A percentile compares a stretch with the other conserved stretches of the same genome.
Conservation (phyloP, 2,329 filamentous ascomycete species). For the Eutypella sp. region DNA sequence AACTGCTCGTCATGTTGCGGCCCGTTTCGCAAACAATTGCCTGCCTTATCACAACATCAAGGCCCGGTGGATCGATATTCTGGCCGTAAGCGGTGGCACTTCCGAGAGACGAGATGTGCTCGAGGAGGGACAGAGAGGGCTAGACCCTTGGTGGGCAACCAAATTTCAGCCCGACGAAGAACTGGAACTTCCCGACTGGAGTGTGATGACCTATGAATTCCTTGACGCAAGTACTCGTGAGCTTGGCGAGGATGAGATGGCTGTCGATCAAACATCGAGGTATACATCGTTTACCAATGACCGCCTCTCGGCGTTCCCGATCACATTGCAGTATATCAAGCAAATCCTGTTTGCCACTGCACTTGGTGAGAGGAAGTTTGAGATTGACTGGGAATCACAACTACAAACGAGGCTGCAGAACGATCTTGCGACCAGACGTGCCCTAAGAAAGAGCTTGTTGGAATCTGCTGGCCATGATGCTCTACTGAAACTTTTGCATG, state of each 20-base stretch:
- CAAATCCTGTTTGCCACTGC: conserved; percentile 48
- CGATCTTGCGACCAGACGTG: conserved; percentile 59
- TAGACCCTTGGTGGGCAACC: conserved; percentile 58
- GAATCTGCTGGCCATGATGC: conserved; percentile 30
- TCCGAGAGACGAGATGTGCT: conserved; percentile 75
- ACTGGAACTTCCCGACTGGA: conserved; percentile 45
- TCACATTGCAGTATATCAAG: conserved; percentile 65
- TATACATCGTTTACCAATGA: conserved; percentile 36
- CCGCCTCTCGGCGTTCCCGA: conserved; percentile 53
- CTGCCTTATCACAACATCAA: conserved; percentile 73
- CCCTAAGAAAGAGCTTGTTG: conserved; percentile 51
- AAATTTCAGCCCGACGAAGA: conserved; percentile 30
- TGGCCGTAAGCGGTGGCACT: conserved; percentile 64
- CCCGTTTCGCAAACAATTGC: conserved; percentile 87
- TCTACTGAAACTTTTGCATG: conserved; percentile 43
- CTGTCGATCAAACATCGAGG: conserved; percentile 35
- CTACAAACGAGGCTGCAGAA: conserved; percentile 69
- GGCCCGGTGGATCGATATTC: conserved; percentile 82
- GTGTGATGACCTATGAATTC: conserved; percentile 43
- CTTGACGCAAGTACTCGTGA: conserved; percentile 32
- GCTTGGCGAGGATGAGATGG: conserved; percentile 23
- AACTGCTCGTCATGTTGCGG: conserved; percentile 74
- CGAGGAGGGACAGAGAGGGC: conserved; percentile 84
- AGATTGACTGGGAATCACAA: conserved; percentile 80
- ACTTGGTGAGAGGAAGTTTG: conserved; percentile 49